Percentiles rank a stretch among this genome's conserved stretches.
Evolutionary conservation across 345 rosid genomes (phyloP).

Genomic region (Gossypium thurberi): DNA sequence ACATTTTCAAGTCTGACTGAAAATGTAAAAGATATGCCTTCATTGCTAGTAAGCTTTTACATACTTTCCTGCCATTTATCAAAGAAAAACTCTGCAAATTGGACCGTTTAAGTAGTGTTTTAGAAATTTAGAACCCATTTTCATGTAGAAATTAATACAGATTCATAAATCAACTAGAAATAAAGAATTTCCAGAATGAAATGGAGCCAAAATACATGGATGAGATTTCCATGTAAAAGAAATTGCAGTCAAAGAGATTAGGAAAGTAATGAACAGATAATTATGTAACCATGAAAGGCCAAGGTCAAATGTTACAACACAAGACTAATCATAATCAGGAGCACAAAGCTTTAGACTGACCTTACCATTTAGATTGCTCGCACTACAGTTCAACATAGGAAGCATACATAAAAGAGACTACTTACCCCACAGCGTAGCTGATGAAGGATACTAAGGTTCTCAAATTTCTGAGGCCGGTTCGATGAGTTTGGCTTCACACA

Average conservation of each 20-base stretch:
- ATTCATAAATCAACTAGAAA: neutral
- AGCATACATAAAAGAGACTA: constrained; percentile 13
- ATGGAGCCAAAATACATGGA: neutral
- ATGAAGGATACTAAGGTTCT: constrained; percentile 76
- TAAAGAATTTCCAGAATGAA: neutral
- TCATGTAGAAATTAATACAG: neutral
- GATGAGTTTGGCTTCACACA: constrained; percentile 97
- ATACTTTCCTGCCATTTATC: neutral
- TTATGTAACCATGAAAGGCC: neutral
- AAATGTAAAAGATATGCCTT: neutral
- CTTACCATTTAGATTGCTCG: neutral
- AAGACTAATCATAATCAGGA: neutral
- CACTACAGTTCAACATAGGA: constrained; percentile 1
- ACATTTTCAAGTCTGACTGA: neutral
- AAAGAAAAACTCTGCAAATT: neutral
- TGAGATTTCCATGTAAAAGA: neutral
- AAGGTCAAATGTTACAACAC: neutral
- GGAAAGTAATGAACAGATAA: neutral
- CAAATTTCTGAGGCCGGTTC: constrained; percentile 83
- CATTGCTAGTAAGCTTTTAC: neutral
- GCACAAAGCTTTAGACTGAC: neutral
- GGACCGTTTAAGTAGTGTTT: neutral
- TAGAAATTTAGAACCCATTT: neutral
- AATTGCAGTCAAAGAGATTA: neutral
- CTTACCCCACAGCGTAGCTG: constrained; percentile 97